Evolutionary conservation across 164 flowering plant genomes (phyloP), one percentile per base, ranked within the genome.

Genomic region (Chloranthus sessilifolius): DNA sequence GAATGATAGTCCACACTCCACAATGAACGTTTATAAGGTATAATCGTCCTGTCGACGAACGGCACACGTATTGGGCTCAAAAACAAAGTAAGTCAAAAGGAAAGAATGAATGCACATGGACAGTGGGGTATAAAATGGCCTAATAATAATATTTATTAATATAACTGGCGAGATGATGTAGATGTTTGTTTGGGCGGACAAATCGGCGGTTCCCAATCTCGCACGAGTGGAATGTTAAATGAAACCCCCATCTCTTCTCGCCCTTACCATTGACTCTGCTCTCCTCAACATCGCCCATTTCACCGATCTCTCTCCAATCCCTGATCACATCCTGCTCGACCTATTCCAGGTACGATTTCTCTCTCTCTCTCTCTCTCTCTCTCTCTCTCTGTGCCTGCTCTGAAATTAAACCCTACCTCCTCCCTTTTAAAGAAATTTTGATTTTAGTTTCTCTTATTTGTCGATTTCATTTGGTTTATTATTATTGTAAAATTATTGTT

Each of bases 201-300:
- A n/a, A n/a, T n/a, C n/a, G n/a, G n/a, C n/a, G n/a, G n/a, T n/a
- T n/a, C n/a, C n/a, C n/a, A n/a, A n/a, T n/a, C n/a, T n/a, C n/a
- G n/a, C n/a, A n/a, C n/a, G n/a, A n/a, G n/a, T n/a, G n/a, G n/a
- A n/a, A n/a, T n/a, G n/a, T n/a, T 40, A 47, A 40, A 47, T 47
- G 61, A 48, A 31, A 27, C 61, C 61, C 19, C 61, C 61, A 7
- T 57, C 61, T 2, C 61, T 57, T 21, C 53, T 57, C 37, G 47
- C 61, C 38, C 61, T 57, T 3, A 17, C 61, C 23, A 37, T 57
- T 47, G 61, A 47, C 53, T 47, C 47, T 40, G 61, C 53, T 22
- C 39, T 57, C 19, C 16, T 22, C 2, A 37, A 57, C 47, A 48
- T 57, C 53, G 21, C 53, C 12, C n/a, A 38, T 38, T 37, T 57